A percentile compares a stretch with the other conserved stretches of the same genome.
These are phyloP conservation scores for Lizonia empirigonia DNA, from an alignment of 2,329 filamentous ascomycete genomes.

Conservation along the genomic window DNA sequence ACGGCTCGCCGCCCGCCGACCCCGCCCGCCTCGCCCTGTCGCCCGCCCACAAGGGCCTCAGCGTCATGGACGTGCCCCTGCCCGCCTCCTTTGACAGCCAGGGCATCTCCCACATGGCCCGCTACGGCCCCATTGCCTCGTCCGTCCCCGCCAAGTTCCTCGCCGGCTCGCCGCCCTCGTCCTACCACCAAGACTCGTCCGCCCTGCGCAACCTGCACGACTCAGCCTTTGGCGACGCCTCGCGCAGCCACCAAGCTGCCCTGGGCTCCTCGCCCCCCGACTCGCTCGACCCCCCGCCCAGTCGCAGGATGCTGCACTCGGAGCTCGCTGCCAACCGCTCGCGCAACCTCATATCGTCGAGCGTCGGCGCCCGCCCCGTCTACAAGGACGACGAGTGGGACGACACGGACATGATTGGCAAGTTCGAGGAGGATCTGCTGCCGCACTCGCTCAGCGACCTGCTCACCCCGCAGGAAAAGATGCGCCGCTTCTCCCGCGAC, in stretches of 20 bases:
- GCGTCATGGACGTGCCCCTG: constrained; percentile 89
- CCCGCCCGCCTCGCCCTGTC: constrained; percentile 73
- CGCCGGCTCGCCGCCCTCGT: constrained; percentile 80
- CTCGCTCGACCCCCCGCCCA: constrained; percentile 68
- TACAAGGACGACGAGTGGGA: constrained; percentile 60
- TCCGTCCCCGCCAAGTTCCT: constrained; percentile 93
- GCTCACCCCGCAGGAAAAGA: constrained; percentile 65
- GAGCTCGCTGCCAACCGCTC: constrained; percentile 63
- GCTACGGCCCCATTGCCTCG: constrained; percentile 87
- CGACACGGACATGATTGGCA: constrained; percentile 60
- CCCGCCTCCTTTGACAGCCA: constrained; percentile 97
- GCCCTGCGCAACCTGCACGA: constrained; percentile 64
- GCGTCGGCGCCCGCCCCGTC: constrained; percentile 57
- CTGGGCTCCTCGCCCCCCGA: constrained; percentile 61
- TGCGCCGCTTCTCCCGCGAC: constrained; percentile 64
- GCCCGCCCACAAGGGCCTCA: constrained; percentile 74
- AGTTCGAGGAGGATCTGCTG: constrained; percentile 88
- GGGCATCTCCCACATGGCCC: constrained; percentile 87
- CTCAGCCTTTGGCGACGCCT: constrained; percentile 74
- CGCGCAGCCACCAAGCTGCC: constrained; percentile 57
- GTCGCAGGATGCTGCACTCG: constrained; percentile 66
- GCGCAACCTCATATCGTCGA: constrained; percentile 64
- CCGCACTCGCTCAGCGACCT: constrained; percentile 71
- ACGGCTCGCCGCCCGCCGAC: constrained; percentile 83
- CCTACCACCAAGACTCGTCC: constrained; percentile 64